Conservation (phyloP, 1,284 basidiomycete species). For the Moesziomyces parantarcticus region DNA sequence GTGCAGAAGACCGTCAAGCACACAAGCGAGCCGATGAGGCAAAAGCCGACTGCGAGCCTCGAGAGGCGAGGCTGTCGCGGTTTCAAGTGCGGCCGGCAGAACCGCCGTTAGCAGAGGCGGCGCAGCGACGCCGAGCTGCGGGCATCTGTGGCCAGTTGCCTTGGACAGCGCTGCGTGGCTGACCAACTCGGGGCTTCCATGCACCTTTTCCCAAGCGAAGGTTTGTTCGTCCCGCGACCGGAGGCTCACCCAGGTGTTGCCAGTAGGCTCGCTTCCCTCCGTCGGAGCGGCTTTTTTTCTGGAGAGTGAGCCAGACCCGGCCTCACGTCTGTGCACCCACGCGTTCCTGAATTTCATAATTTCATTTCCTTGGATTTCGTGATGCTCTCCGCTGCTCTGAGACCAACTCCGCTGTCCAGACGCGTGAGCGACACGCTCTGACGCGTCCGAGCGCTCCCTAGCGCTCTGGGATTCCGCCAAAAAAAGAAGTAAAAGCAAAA, state of each 20-base stretch:
- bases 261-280: not conserved
- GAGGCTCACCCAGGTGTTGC: not conserved
- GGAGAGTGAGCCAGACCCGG: too few species aligned
- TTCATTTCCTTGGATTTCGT: too few species aligned
- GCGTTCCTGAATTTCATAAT: too few species aligned
- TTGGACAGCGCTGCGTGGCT: not conserved
- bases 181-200: not conserved
- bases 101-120: too few species aligned
- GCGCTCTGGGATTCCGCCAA: too few species aligned
- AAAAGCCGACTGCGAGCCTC: not conserved
- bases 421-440: too few species aligned
- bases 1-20: not conserved
- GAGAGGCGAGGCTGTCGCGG: too few species aligned
- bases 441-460: too few species aligned
- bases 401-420: too few species aligned
- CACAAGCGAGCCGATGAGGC: not conserved
- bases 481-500: too few species aligned
- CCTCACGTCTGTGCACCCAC: too few species aligned
- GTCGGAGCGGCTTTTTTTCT: not conserved
- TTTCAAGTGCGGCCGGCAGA: not conserved
- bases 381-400: too few species aligned
- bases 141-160: not conserved
- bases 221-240: not conserved
- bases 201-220: constrained; percentile 1
- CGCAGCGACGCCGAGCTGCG: not conserved